phyloP scores from a whole-genome alignment of 1,139 yeast species.

The Yamadazyma kanchanaburiensis region DNA sequence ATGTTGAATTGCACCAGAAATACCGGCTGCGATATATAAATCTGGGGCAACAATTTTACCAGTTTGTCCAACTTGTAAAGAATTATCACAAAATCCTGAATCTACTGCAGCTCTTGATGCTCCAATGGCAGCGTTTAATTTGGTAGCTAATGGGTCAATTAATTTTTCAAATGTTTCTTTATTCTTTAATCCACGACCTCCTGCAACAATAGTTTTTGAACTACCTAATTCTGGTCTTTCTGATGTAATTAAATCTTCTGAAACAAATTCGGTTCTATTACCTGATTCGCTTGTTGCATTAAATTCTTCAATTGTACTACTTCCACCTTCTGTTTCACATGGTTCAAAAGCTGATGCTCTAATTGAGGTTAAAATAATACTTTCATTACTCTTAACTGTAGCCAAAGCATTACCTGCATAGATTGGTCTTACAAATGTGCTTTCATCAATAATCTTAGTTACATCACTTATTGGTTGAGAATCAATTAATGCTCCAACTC shows the following conservation, averaged over 20 bases:
- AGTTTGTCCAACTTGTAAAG: conserved; percentile 97
- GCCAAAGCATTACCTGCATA: conserved; percentile 94
- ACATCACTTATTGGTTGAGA: conserved; percentile 87
- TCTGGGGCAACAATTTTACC: conserved; percentile 98
- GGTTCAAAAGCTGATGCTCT: conserved; percentile 85
- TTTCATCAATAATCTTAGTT: conserved; percentile 58
- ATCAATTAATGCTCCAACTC: conserved; percentile 82
- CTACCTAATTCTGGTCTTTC: conserved; percentile 92
- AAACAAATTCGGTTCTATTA: conserved; percentile 53
- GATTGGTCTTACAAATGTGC: conserved; percentile 86
- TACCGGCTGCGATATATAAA: conserved; percentile 86
- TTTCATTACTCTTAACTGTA: conserved; percentile 72
- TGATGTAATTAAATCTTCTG: conserved; percentile 68
- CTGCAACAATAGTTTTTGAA: conserved; percentile 78
- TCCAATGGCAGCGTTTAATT: conserved; percentile 90
- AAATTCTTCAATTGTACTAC: conserved; percentile 53
- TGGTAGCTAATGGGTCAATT: conserved; percentile 80
- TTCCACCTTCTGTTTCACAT: conserved; percentile 31
- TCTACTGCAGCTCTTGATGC: conserved; percentile 99
- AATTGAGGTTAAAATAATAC: conserved; percentile 64
- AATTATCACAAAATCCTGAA: conserved; percentile 91
- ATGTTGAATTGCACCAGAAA: conserved; percentile 97
- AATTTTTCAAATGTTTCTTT: conserved; percentile 81
- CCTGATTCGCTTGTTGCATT: conserved; percentile 28
- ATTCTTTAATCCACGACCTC: conserved; percentile 92